A percentile compares a stretch with the other conserved stretches of the same genome.
These are phyloP conservation scores for Melanomma pulvis-pyrius DNA, from an alignment of 495 filamentous ascomycete species.

Conservation along the genomic window DNA sequence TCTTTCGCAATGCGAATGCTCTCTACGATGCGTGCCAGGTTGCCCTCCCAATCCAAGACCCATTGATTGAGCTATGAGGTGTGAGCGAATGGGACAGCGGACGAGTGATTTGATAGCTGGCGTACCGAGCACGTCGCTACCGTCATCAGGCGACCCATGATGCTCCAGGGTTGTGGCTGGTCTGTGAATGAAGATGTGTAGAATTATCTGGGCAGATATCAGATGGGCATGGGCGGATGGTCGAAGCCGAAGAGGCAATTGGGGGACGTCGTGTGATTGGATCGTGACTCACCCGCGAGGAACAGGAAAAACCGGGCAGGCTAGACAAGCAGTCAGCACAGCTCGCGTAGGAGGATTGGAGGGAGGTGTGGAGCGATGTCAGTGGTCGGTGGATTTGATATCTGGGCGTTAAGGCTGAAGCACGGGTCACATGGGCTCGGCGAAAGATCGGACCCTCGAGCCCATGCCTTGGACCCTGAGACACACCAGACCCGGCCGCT, in stretches of 20 bases:
- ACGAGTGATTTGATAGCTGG: background rate
- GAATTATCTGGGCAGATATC: too few species aligned
- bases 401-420: background rate
- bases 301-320: too few species aligned
- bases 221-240: too few species aligned
- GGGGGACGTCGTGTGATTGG: too few species aligned
- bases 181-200: too few species aligned
- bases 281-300: too few species aligned
- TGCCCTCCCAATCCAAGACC: conserved; percentile 61
- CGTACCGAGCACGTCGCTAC: conserved; percentile 54
- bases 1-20: conserved; percentile 72
- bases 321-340: background rate
- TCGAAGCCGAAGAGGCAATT: too few species aligned
- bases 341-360: background rate
- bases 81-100: background rate
- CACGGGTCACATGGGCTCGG: background rate
- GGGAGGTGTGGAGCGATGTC: too few species aligned
- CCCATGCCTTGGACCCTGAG: background rate
- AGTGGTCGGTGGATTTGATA: background rate
- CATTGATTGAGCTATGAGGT: conserved; percentile 44
- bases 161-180: too few species aligned
- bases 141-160: conserved; percentile 50
- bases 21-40: conserved; percentile 73
- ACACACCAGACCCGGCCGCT: too few species aligned
- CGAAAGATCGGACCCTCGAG: background rate